Evolutionary conservation across 169 alveolate genomes (phyloP).

Genomic region (Plasmodium blacklocki): DNA sequence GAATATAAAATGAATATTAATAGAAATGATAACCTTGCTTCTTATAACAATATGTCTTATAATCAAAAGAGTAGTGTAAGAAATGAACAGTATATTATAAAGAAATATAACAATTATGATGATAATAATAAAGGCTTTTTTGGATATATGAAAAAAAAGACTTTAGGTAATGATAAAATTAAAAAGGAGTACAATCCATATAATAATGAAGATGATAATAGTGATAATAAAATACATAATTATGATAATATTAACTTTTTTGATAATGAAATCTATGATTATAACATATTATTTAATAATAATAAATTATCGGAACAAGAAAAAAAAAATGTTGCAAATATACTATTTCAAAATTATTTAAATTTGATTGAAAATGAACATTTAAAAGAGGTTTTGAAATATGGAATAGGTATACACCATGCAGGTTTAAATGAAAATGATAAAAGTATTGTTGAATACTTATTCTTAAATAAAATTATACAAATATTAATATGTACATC

Average conservation of each 20-base stretch:
- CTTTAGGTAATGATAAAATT: not conserved
- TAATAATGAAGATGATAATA: not conserved
- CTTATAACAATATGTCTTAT: not conserved
- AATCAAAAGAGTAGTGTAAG: not conserved
- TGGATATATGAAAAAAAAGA: too few relatives aligned
- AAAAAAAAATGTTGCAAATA: conserved; percentile 14
- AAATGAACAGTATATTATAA: too few relatives aligned
- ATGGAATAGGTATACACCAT: conserved; percentile 99
- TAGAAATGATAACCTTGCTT: not conserved
- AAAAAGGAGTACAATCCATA: not conserved
- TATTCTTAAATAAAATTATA: conserved; percentile 94
- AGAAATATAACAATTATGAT: not conserved
- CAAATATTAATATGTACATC: conserved; percentile 97
- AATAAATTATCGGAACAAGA: conserved; percentile 21
- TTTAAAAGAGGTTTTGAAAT: conserved; percentile 89
- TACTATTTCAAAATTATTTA: conserved; percentile 45
- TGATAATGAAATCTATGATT: conserved; percentile 17
- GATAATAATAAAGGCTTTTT: not conserved
- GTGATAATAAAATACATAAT: not conserved
- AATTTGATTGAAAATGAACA: conserved; percentile 89
- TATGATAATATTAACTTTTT: not conserved
- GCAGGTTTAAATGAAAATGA: conserved; percentile 97
- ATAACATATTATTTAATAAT: conserved; percentile 8
- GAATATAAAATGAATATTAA: not conserved
- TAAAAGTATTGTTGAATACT: conserved; percentile 95